phyloP scores from a whole-genome alignment of 192 early-diverging fungal species.

The Pilaira anomala region DNA sequence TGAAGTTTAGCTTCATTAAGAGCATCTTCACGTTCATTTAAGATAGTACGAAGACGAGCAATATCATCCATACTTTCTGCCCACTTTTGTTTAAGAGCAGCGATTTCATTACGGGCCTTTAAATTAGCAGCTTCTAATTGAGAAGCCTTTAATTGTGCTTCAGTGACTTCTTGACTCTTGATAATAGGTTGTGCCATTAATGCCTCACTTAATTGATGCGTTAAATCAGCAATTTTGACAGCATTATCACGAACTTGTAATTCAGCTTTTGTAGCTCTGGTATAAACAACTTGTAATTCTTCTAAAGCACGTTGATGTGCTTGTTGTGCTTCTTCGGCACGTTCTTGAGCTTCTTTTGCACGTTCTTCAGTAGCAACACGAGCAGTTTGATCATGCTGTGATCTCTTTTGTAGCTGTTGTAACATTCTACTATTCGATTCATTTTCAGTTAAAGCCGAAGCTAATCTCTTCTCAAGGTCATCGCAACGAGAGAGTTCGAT shows the following conservation, averaged over 20 bases:
- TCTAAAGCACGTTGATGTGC: slow-evolving; percentile 49
- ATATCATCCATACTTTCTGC: slow-evolving; percentile 46
- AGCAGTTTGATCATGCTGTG: slow-evolving; percentile 46
- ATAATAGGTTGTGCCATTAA: slow-evolving; percentile 6
- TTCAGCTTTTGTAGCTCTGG: slow-evolving; percentile 45
- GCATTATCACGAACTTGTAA: slow-evolving; percentile 39
- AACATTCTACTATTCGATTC: slow-evolving; percentile 39
- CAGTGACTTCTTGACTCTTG: slow-evolving; percentile 26
- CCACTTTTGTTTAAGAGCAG: slow-evolving; percentile 41
- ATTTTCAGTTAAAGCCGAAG: slow-evolving; percentile 41
- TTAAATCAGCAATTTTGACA: slow-evolving; percentile 32
- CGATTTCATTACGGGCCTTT: slow-evolving; percentile 46
- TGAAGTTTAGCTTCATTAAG: slow-evolving; percentile 39
- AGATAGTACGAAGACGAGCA: slow-evolving; percentile 31
- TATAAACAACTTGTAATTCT: slow-evolving; percentile 44
- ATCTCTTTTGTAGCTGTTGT: slow-evolving; percentile 46
- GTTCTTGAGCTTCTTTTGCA: slow-evolving; percentile 44
- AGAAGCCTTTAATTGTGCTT: slow-evolving; percentile 44
- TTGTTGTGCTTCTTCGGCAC: slow-evolving; percentile 52
- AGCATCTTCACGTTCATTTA: slow-evolving; percentile 42
- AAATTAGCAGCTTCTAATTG: slow-evolving; percentile 50
- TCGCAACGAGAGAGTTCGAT: slow-evolving; percentile 43
- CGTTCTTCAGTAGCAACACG: slow-evolving; percentile 48
- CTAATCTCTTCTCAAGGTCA: slow-evolving; percentile 47
- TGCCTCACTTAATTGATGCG: slow-evolving; percentile 26